Conservation (phyloP, 495 filamentous ascomycete species). For the Aspergillus ellipticus region DNA sequence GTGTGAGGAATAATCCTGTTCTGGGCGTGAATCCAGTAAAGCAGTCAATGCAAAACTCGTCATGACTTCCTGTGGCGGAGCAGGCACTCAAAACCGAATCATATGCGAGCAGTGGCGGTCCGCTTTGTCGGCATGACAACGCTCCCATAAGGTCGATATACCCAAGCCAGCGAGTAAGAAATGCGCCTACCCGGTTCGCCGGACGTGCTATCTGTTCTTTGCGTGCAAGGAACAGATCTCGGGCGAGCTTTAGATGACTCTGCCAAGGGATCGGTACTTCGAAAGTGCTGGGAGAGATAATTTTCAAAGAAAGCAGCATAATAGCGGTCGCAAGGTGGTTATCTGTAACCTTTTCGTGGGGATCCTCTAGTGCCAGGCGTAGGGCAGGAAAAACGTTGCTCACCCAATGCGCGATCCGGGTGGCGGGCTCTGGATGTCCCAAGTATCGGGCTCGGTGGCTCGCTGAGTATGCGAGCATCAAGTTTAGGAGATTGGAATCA, state of each 20-base stretch:
- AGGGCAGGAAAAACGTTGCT: conserved; percentile 74
- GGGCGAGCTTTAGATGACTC: conserved; percentile 69
- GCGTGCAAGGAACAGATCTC: conserved; percentile 69
- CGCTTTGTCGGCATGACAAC: conserved; percentile 65
- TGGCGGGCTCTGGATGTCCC: conserved; percentile 68
- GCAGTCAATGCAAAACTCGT: conserved; percentile 70
- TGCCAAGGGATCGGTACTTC: conserved; percentile 72
- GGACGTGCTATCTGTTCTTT: conserved; percentile 49
- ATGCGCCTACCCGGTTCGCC: conserved; percentile 67
- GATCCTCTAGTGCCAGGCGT: conserved; percentile 57
- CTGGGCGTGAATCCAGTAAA: conserved; percentile 73
- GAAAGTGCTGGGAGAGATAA: conserved; percentile 80
- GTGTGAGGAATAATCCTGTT: conserved; percentile 67
- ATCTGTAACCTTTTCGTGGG: conserved; percentile 61
- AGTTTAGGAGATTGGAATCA: conserved; percentile 66
- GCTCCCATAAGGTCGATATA: conserved; percentile 80
- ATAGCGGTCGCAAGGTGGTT: conserved; percentile 79
- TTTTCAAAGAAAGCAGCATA: conserved; percentile 82
- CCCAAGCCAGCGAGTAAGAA: conserved; percentile 81
- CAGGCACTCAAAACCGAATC: conserved; percentile 51
- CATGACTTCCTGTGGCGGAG: conserved; percentile 31
- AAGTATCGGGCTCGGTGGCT: conserved; percentile 77
- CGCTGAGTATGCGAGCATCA: conserved; percentile 79
- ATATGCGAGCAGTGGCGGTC: conserved; percentile 52
- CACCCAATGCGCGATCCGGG: conserved; percentile 75